These are phyloP conservation scores for Pseudopithomyces chartarum DNA, from an alignment of 2,329 filamentous ascomycete genomes.

Conservation along the genomic window DNA sequence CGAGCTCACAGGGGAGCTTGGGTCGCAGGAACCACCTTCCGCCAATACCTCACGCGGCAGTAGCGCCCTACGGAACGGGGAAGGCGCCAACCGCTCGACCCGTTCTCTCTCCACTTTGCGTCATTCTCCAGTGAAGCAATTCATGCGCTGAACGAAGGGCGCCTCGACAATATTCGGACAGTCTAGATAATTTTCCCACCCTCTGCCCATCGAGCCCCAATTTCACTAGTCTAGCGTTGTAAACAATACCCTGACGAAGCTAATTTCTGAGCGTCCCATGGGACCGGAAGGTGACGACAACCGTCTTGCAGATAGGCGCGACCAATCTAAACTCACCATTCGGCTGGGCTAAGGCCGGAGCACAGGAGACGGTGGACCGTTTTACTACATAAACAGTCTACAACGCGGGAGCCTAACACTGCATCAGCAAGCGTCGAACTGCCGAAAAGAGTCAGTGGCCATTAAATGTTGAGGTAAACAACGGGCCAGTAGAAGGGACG, in stretches of 20 bases:
- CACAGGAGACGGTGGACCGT: too few species aligned
- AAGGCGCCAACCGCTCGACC: slow-evolving; percentile 1
- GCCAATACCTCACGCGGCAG: neutral
- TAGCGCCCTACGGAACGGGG: neutral
- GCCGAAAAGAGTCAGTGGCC: too few species aligned
- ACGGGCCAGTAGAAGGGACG: too few species aligned
- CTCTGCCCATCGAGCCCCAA: neutral
- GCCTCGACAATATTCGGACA: too few species aligned
- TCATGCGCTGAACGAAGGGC: neutral
- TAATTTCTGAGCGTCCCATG: neutral
- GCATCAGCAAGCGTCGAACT: too few species aligned
- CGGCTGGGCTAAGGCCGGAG: neutral
- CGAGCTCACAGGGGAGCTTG: slow-evolving; percentile 7
- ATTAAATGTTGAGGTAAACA: too few species aligned
- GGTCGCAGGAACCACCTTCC: neutral
- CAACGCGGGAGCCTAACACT: too few species aligned
- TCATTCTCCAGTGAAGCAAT: neutral
- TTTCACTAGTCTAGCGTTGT: neutral
- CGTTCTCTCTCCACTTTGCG: neutral
- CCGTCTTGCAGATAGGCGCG: neutral
- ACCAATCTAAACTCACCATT: neutral
- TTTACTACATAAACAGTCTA: too few species aligned
- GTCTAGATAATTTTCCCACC: neutral
- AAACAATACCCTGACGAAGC: neutral
- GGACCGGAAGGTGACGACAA: neutral